phyloP scores from a whole-genome alignment of 2,329 filamentous ascomycete species.

The Fulvia fulva region DNA sequence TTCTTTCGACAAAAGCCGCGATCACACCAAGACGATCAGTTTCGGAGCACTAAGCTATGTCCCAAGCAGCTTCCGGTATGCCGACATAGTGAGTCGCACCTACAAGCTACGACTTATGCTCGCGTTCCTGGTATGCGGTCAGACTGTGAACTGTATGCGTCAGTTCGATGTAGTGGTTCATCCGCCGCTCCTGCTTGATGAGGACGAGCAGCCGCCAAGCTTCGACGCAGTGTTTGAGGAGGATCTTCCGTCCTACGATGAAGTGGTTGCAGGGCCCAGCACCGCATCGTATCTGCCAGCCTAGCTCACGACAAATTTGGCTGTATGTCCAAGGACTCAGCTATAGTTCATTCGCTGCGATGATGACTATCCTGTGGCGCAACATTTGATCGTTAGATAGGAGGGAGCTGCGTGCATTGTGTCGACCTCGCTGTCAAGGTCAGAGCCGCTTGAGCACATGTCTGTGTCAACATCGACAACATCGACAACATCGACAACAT shows the following conservation, averaged over 20 bases:
- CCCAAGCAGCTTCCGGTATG: conserved; percentile 3
- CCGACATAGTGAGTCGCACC: background rate
- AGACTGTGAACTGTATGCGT: background rate
- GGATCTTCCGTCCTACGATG: background rate
- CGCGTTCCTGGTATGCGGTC: background rate
- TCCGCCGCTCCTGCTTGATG: background rate
- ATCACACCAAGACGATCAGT: background rate
- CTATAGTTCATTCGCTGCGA: no score
- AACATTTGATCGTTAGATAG: no score
- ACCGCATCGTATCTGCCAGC: no score
- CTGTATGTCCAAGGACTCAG: no score
- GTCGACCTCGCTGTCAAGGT: no score
- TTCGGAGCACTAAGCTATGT: background rate
- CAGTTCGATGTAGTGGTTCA: conserved; percentile 2
- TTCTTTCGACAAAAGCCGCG: background rate
- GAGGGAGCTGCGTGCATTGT: no score
- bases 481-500: no score
- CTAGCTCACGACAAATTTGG: no score
- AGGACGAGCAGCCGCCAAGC: background rate
- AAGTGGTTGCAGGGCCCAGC: conserved; percentile 1
- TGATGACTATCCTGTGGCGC: no score
- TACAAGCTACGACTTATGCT: conserved; percentile 7
- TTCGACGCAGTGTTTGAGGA: background rate
- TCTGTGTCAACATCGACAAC: no score
- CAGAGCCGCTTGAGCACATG: no score